These are phyloP conservation scores for Sugiyamaella grinbergsii DNA, from an alignment of 1,139 yeast species.

Conservation along the genomic window DNA sequence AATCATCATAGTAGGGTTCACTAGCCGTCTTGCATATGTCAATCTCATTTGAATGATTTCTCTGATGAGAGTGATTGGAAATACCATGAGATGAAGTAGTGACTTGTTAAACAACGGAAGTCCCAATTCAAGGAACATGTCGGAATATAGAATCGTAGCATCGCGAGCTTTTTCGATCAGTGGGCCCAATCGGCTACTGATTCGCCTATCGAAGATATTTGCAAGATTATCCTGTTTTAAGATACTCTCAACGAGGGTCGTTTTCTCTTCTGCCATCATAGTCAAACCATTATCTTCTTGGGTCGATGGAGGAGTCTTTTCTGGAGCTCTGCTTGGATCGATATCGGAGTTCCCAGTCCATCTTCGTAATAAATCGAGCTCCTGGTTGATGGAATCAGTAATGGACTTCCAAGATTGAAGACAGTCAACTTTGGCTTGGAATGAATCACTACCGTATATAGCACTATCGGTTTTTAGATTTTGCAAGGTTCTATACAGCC, in stretches of 20 bases:
- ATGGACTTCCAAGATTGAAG: conserved; percentile 83
- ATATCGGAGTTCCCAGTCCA: conserved; percentile 85
- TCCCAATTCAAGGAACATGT: conserved; percentile 65
- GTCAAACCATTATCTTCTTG: conserved; percentile 28
- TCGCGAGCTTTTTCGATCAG: conserved; percentile 79
- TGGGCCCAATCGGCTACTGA: conserved; percentile 63
- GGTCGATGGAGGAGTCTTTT: conserved; percentile 17
- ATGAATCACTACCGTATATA: conserved; percentile 62
- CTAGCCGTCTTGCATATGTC: conserved; percentile 73
- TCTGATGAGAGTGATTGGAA: conserved; percentile 79
- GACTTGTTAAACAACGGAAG: conserved; percentile 74
- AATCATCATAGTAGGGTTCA: conserved; percentile 92
- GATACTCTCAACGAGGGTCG: conserved; percentile 77
- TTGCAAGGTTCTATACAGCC: conserved; percentile 75
- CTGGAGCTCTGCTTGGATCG: conserved; percentile 52
- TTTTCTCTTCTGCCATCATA: conserved; percentile 27
- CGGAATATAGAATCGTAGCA: conserved; percentile 65
- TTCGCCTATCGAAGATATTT: conserved; percentile 57
- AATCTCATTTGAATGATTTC: conserved; percentile 78
- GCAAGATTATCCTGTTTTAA: conserved; percentile 85
- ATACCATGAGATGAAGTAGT: conserved; percentile 65
- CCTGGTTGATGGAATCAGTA: conserved; percentile 66
- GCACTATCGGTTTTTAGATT: conserved; percentile 84
- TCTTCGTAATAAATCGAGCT: conserved; percentile 54
- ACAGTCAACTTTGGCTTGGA: conserved; percentile 69